Evolutionary conservation across 768 basidiomycete species (phyloP).

Genomic region (Mycena crocata): DNA sequence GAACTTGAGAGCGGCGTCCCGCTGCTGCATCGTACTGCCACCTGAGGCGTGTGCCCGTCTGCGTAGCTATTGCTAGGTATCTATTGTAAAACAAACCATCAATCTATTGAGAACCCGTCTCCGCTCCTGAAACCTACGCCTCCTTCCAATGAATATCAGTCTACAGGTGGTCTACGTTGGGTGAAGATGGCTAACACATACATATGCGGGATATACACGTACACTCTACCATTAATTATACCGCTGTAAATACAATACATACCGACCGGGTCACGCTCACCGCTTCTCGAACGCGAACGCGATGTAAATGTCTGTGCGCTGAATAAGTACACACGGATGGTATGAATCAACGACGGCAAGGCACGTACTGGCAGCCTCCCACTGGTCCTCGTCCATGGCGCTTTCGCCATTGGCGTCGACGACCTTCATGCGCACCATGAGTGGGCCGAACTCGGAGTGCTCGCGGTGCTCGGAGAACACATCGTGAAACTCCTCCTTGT

Average conservation of each 20-base stretch:
- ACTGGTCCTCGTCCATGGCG: conserved; percentile 94
- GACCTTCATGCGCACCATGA: conserved; percentile 93
- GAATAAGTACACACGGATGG: conserved; percentile 23
- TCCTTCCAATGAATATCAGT: too few species aligned
- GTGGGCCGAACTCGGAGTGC: conserved; percentile 81
- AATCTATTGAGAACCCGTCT: too few species aligned
- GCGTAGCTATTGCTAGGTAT: background rate
- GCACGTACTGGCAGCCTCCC: conserved; percentile 97
- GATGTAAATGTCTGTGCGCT: conserved; percentile 83
- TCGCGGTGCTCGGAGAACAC: conserved; percentile 87
- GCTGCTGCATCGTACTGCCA: conserved; percentile 25
- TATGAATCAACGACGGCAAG: conserved; percentile 1
- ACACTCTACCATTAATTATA: conserved; percentile 7
- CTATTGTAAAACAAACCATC: background rate
- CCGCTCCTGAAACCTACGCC: too few species aligned
- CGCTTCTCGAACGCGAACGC: conserved; percentile 92
- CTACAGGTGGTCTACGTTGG: too few species aligned
- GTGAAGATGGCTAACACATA: background rate
- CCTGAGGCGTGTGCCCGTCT: background rate
- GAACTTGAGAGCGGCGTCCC: conserved; percentile 37
- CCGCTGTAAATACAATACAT: too few species aligned
- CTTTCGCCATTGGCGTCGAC: conserved; percentile 88
- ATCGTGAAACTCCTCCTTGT: conserved; percentile 91
- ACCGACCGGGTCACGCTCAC: too few species aligned
- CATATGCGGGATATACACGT: background rate